phyloP scores from a whole-genome alignment of 257 asterid species.

The Nicotiana undulata region DNA sequence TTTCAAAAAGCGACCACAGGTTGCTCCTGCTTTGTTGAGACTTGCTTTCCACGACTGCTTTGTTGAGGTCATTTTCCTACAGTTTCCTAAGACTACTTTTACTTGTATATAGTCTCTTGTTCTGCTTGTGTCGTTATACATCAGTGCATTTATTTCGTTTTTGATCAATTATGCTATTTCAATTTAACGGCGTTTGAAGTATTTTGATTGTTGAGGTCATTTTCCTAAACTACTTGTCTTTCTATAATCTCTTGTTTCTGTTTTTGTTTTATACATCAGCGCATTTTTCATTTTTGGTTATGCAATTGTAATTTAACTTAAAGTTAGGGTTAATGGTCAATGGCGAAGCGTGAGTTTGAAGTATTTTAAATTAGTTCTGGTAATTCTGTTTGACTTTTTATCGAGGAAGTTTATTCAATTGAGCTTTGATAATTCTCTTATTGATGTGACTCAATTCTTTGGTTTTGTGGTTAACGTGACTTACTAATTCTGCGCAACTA shows the following conservation, averaged over 20 bases:
- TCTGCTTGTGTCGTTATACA: background rate
- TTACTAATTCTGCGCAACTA: background rate
- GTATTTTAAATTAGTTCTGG: background rate
- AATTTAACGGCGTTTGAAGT: too few relatives aligned
- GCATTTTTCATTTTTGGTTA: background rate
- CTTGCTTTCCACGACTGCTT: constrained; percentile 68
- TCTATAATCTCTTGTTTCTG: background rate
- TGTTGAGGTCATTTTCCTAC: constrained; percentile 32
- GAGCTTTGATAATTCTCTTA: background rate
- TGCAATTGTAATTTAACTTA: background rate
- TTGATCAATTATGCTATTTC: background rate
- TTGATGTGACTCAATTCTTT: background rate
- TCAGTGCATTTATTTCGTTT: background rate
- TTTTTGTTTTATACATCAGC: background rate
- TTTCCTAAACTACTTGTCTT: too few relatives aligned
- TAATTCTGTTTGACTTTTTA: background rate
- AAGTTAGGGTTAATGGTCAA: background rate
- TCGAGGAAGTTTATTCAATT: background rate
- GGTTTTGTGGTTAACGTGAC: background rate
- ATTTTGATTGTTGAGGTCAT: too few relatives aligned
- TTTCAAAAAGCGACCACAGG: constrained; percentile 14
- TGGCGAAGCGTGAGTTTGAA: background rate
- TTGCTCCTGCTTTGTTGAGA: constrained; percentile 53
- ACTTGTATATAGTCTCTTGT: background rate
- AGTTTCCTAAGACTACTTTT: background rate